Evolutionary conservation across 768 basidiomycete species (phyloP).

Genomic region (Tulasnella sp.): DNA sequence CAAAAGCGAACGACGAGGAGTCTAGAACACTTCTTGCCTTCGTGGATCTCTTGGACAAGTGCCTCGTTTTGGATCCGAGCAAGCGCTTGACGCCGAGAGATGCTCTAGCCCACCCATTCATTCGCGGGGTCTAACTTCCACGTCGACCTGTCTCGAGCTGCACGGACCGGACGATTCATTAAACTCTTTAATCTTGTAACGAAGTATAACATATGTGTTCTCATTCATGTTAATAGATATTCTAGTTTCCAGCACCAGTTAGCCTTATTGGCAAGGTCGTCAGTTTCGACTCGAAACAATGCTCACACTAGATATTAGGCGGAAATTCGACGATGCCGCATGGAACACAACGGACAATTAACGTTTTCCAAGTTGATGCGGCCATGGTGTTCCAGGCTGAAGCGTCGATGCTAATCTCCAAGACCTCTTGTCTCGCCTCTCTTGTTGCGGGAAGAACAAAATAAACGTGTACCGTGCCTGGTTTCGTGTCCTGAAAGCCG

Average conservation of each 20-base stretch:
- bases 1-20: conserved; percentile 84
- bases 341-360: neutral
- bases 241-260: neutral
- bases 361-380: neutral
- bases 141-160: neutral
- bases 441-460: neutral
- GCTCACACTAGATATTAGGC: neutral
- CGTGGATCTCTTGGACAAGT: conserved; percentile 86
- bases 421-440: neutral
- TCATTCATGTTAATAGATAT: neutral
- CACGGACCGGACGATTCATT: neutral
- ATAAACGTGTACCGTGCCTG: neutral
- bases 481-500: neutral
- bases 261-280: neutral
- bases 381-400: neutral
- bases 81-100: conserved; percentile 86
- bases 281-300: neutral
- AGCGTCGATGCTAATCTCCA: neutral
- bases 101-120: conserved; percentile 79
- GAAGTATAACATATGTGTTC: neutral
- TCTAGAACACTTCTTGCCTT: conserved; percentile 69
- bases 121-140: conserved; percentile 42
- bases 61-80: conserved; percentile 76
- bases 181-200: neutral
- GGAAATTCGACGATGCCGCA: neutral